Base-by-base conservation (phyloP, 768 basidiomycete genomes). In the Hortiboletus campestris region DNA sequence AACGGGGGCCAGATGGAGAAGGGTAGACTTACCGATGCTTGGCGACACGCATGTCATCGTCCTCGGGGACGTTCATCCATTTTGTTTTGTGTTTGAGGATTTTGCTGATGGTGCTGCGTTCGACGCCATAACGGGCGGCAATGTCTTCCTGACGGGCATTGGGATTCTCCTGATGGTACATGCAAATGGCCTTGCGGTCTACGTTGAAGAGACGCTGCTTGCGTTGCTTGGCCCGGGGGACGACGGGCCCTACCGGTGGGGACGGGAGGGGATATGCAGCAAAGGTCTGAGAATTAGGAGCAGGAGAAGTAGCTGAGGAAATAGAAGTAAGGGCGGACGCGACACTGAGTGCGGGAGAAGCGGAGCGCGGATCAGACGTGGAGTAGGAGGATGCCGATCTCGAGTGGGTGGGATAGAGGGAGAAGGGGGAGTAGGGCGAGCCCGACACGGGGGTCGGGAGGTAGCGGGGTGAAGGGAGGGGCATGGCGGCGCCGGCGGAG, bases 61-160 rank as follows among this genome's bases (percentile, higher is more conserved):
- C 80, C 52, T 80, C 80, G 14, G 80, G 78, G 39, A 88, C 78
- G 60, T 80, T 84, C 66, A 94, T 74, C 92, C 91, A 95, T 60
- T 84, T 83, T n/a, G 79, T 78, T 72, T 89, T 91, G 65, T 88
- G 75, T 71, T 94, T 94, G 61, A 94, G 78, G 59, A 93, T 94
- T 74, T 95, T 94, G 73, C 88, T 90, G 70, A 95, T 87, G n/a
- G 93, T 95, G 74, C 91, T 94, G 49, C 93, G 84, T 66, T 95
- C 93, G 56, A 94, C 88, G 47, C 83, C 82, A 67, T 87, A 94
- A 32, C 75, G 73, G 12, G 76, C 75, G 6, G 88, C 93, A 62
- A 95, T 91, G 66, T 92, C 89, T 65, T 94, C 91, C 70, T 95
- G 93, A 55, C 88, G 82, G 19, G 82, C 77, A 49, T 81, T 81